Conservation (phyloP, 768 basidiomycete species). For the Russula emetica region DNA sequence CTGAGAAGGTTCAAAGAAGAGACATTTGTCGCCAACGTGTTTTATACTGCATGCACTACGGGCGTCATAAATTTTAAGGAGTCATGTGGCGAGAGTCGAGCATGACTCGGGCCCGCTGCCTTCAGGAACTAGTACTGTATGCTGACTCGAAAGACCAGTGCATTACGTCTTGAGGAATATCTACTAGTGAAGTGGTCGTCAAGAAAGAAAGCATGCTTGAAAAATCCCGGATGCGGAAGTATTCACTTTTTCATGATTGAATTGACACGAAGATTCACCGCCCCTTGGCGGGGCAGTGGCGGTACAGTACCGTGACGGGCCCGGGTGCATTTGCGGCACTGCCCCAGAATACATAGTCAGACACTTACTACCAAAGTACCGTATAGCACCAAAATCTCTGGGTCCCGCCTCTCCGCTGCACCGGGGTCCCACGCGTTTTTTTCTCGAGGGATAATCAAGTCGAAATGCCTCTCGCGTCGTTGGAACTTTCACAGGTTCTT, state of each 20-base stretch:
- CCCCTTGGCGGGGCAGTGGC: too few species aligned
- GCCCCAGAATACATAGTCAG: too few species aligned
- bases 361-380: background rate
- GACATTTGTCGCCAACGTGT: background rate
- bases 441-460: background rate
- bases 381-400: background rate
- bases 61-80: background rate
- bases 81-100: background rate
- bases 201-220: too few species aligned
- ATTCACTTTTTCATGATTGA: too few species aligned
- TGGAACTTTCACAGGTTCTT: constrained; percentile 33
- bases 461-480: constrained; percentile 21
- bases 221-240: too few species aligned
- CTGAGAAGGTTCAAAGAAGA: background rate
- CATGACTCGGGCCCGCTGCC: background rate
- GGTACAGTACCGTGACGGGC: too few species aligned
- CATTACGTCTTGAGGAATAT: too few species aligned
- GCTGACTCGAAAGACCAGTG: background rate
- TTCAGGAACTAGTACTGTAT: too few species aligned
- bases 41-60: background rate
- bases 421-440: background rate
- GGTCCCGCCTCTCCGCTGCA: background rate
- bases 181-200: too few species aligned
- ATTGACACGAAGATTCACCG: too few species aligned
- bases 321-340: too few species aligned